phyloP scores from a whole-genome alignment of 2,329 filamentous ascomycete genomes.

The Tolypocladium tropicale region DNA sequence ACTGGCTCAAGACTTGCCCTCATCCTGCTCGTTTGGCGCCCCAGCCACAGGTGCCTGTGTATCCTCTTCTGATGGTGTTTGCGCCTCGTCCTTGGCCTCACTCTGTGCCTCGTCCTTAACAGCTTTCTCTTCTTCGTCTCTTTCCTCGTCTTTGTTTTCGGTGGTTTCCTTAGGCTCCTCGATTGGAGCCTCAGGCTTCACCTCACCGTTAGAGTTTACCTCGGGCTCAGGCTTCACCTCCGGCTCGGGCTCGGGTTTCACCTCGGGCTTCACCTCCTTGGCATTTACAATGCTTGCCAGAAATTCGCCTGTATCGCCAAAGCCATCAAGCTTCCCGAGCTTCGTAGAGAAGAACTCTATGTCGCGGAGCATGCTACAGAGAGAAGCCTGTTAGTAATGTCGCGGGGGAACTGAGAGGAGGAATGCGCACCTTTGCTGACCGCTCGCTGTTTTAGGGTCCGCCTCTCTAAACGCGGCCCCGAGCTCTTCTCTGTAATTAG shows the following conservation, averaged over 20 bases:
- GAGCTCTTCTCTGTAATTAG: slow-evolving; percentile 71
- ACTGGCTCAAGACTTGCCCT: not conserved
- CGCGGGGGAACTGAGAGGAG: not conserved
- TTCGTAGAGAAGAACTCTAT: slow-evolving; percentile 61
- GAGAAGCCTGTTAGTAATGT: not conserved
- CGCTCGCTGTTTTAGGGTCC: slow-evolving; percentile 53
- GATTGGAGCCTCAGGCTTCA: slow-evolving; percentile 16
- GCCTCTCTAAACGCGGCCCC: slow-evolving; percentile 59
- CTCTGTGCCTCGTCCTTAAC: slow-evolving; percentile 6
- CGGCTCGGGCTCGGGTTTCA: no score
- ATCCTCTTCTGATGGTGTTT: slow-evolving; percentile 1
- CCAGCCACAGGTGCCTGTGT: not conserved
- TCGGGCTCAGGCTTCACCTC: no score
- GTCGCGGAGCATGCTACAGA: slow-evolving; percentile 63
- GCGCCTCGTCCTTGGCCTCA: not conserved
- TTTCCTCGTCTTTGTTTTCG: not conserved
- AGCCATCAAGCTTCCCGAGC: slow-evolving; percentile 69
- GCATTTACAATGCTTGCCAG: slow-evolving; percentile 54
- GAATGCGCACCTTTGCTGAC: slow-evolving; percentile 54
- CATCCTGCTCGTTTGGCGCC: not conserved
- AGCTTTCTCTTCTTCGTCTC: not conserved
- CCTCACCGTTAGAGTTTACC: no score
- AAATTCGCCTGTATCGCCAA: slow-evolving; percentile 60
- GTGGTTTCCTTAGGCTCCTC: slow-evolving; percentile 6
- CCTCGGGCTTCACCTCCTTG: slow-evolving; percentile 38